Evolutionary conservation across 192 early-diverging fungal genomes (phyloP).

Genomic region (Chytriomyces sp.): DNA sequence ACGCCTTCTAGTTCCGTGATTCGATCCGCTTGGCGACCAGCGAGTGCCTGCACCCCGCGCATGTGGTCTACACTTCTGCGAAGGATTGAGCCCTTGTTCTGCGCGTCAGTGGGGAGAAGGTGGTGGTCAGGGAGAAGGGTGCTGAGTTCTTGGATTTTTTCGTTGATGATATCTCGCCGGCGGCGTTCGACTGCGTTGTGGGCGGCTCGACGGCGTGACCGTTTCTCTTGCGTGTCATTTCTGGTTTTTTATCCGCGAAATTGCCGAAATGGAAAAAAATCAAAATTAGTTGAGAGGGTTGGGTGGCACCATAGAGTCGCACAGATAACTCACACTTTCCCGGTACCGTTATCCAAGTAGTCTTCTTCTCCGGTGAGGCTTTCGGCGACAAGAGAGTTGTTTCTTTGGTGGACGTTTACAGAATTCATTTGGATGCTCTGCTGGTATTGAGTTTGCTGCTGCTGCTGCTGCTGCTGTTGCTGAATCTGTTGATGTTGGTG

Average conservation of each 20-base stretch:
- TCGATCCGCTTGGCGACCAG: conserved; percentile 67
- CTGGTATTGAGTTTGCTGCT: conserved; percentile 3
- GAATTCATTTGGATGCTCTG: background rate
- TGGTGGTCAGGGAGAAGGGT: conserved; percentile 78
- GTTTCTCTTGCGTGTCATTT: conserved; percentile 70
- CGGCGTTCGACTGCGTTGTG: conserved; percentile 98
- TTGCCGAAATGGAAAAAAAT: background rate
- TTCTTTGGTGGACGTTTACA: background rate
- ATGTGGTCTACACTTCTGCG: conserved; percentile 94
- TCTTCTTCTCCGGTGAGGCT: background rate
- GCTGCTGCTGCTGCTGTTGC: conserved; percentile 15
- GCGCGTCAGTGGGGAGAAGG: conserved; percentile 56
- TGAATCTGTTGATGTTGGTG: background rate
- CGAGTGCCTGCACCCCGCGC: conserved; percentile 72
- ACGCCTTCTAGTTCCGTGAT: conserved; percentile 75
- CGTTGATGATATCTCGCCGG: conserved; percentile 97
- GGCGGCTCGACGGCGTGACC: conserved; percentile 89
- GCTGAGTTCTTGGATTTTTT: conserved; percentile 91
- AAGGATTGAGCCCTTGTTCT: conserved; percentile 93
- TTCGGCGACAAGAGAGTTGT: background rate
- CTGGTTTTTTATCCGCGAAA: conserved; percentile 1
- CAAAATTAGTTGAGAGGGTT: background rate
- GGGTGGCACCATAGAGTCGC: too few relatives aligned
- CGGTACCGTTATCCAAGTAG: background rate
- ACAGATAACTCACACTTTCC: conserved; percentile 10